Evolutionary conservation across 345 rosid genomes (phyloP), one percentile per base, ranked within the genome.

Genomic region (Boechera retrofracta): DNA sequence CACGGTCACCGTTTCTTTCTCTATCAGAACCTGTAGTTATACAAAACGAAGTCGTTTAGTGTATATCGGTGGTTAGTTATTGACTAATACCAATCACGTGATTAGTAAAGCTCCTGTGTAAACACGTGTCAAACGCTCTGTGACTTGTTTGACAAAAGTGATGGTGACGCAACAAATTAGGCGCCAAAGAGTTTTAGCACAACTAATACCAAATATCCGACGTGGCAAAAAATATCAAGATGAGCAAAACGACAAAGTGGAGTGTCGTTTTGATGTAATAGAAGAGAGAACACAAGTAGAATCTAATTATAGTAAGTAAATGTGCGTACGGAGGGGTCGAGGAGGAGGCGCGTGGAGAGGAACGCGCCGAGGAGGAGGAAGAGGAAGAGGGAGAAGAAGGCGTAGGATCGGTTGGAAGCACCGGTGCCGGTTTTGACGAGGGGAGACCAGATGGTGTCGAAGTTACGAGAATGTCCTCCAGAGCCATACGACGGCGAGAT

Each of bases 331-430:
- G 83, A 41, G 72, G 89, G 80, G 64, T 86, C 81, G 52, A 85
- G 83, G 45, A 79, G 76, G 82, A 84, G 75, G 77, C 87, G 94
- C 78, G 96, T 83, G 86, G 88, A 69, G 45, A 86, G 33, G 29
- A 86, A 85, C 62, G 88, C 92, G 85, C 93, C 88, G 91, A 83
- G 75, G 70, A 91, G 68, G 76, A 94, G 83, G 79, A 89, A 62
- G 58, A 86, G 28, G 71, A 85, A 13, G 79, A 85, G 24, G 76
- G 84, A 64, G 65, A 83, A 38, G 53, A 82, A 51, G 39, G 77
- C 84, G 29, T 87, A 83, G 35, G 84, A 72, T 80, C 84, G 76
- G 72, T 31, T 72, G 3, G 81, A 77, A 66, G 77, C 68, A 15
- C n/a, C 56, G 2, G 89, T 77, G 2, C 86, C 67, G 13, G 86